A percentile compares a stretch with the other conserved stretches of the same genome.
Evolutionary conservation across 352 stramenopile genomes (phyloP).

Genomic region (Phytophthora cryptogea): DNA sequence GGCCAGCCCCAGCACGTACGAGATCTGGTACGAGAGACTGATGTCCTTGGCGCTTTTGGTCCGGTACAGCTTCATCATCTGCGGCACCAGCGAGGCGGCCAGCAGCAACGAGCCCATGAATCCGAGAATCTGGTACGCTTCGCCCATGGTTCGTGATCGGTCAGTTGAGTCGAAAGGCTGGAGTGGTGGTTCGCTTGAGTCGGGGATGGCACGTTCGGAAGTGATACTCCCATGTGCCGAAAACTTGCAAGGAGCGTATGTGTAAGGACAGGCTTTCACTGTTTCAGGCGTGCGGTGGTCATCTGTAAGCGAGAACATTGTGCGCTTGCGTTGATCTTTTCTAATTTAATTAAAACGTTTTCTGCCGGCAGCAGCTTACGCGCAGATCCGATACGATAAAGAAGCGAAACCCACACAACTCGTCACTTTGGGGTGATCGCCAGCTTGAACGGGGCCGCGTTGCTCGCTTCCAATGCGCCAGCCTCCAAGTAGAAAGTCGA

Average conservation of each 20-base stretch:
- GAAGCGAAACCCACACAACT: not conserved
- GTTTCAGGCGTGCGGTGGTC: no score
- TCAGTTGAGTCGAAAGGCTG: not conserved
- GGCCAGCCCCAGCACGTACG: conserved; percentile 46
- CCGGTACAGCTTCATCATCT: conserved; percentile 53
- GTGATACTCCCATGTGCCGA: conserved; percentile 1
- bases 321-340: no score
- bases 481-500: not conserved
- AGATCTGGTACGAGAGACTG: conserved; percentile 46
- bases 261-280: conserved; percentile 2
- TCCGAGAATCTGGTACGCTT: conserved; percentile 50
- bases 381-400: no score
- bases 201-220: conserved; percentile 14
- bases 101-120: conserved; percentile 54
- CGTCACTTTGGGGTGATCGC: conserved; percentile 23
- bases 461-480: not conserved
- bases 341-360: no score
- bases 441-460: conserved; percentile 11
- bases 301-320: no score
- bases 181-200: not conserved
- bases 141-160: conserved; percentile 14
- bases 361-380: no score
- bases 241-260: conserved; percentile 11
- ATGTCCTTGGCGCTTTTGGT: conserved; percentile 63
- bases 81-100: conserved; percentile 44